A percentile compares a stretch with the other conserved stretches of the same genome.
Conservation (phyloP, 768 basidiomycete species). For the Tulasnella sp. region DNA sequence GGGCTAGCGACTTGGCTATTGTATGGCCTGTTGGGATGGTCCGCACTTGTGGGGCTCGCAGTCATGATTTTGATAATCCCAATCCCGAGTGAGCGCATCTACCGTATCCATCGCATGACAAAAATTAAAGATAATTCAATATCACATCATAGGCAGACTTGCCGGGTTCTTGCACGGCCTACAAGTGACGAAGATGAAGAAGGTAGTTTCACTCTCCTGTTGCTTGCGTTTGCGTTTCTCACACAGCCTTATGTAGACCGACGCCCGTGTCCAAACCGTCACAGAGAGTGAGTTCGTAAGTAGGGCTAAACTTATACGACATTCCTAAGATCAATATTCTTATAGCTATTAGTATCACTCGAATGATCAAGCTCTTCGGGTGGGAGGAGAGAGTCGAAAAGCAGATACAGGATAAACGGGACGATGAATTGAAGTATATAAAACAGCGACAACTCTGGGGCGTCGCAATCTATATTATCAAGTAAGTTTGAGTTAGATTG, state of each 20-base stretch:
- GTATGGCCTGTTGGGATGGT: constrained; percentile 41
- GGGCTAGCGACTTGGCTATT: constrained; percentile 33
- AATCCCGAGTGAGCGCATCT: constrained; percentile 36
- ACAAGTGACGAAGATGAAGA: constrained; percentile 9
- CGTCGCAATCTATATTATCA: constrained; percentile 34
- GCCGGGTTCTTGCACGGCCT: constrained; percentile 27
- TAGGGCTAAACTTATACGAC: not conserved
- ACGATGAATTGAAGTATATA: constrained; percentile 47
- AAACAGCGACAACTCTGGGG: constrained; percentile 43
- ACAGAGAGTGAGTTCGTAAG: constrained; percentile 39
- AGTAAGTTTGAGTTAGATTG: constrained; percentile 27
- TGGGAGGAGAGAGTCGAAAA: constrained; percentile 38
- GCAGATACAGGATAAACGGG: constrained; percentile 44
- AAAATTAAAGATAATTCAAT: not conserved
- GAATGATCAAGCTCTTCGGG: constrained; percentile 62
- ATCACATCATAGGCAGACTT: constrained; percentile 26
- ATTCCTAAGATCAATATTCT: not conserved
- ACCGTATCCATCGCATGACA: not conserved
- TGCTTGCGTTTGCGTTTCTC: no score
- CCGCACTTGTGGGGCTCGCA: constrained; percentile 47
- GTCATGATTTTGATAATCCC: constrained; percentile 44
- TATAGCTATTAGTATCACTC: constrained; percentile 42
- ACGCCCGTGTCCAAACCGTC: constrained; percentile 48
- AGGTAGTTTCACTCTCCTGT: no score
- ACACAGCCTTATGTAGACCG: no score